phyloP scores from a whole-genome alignment of 2,329 filamentous ascomycete species.

The Achaetomium macrosporum region DNA sequence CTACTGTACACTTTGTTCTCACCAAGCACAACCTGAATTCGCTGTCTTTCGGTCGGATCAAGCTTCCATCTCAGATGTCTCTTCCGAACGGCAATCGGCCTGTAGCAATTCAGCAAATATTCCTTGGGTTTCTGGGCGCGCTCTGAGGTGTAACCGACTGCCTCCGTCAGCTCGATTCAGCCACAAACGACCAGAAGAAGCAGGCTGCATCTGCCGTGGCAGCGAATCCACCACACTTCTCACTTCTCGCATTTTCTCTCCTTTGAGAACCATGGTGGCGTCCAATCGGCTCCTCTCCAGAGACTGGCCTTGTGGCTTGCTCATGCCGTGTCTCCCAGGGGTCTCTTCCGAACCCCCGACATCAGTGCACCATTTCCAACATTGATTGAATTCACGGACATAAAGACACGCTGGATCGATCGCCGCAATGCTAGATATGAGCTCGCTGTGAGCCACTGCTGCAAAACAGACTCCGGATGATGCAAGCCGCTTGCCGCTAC shows the following conservation, averaged over 20 bases:
- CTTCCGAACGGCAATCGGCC: no score
- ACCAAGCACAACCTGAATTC: no score
- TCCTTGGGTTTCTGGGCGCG: no score
- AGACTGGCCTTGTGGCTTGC: not conserved
- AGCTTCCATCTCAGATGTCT: no score
- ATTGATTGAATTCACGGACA: not conserved
- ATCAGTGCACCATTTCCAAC: not conserved
- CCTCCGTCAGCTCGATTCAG: not conserved
- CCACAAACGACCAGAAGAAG: not conserved
- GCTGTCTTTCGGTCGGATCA: no score
- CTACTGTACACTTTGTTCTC: no score
- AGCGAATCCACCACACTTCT: slow-evolving; percentile 2
- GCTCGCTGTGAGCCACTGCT: not conserved
- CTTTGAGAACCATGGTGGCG: not conserved
- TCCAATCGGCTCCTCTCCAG: slow-evolving; percentile 4
- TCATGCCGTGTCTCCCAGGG: slow-evolving; percentile 7
- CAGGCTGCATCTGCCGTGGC: slow-evolving; percentile 1
- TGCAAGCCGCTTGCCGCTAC: not conserved
- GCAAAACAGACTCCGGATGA: not conserved
- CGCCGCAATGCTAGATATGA: not conserved
- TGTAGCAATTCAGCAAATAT: no score
- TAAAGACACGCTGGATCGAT: not conserved
- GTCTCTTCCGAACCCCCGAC: not conserved
- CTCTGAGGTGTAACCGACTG: not conserved
- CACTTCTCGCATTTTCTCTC: slow-evolving; percentile 2